Base-by-base conservation (phyloP, 2,329 filamentous ascomycete genomes). In the Fusarium sp. region DNA sequence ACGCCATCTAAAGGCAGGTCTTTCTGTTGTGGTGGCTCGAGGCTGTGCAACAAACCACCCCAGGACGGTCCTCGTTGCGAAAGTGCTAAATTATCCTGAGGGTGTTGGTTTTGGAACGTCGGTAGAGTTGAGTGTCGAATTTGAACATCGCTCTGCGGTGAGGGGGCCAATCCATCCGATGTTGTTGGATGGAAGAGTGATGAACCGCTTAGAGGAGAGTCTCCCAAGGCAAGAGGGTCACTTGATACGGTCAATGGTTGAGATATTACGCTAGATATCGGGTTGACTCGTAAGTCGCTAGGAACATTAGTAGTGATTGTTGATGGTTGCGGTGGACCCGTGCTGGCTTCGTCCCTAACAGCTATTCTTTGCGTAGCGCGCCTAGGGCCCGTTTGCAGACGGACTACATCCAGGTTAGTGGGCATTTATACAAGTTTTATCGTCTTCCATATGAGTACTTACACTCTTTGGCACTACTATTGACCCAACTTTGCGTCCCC, bases 381-480 rank as follows among this genome's bases (percentile, higher is more conserved):
- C 2, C 33, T 57, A 7, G 66, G 58, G 0, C 62, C 68, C 10
- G 68, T 73, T 17, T 73, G 71, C 1, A 73, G 55, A 2, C 71
- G 71, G 4, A 73, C 71, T 73, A 11, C 7, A 2, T 5, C 1
- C 0, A 7, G 2, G 15, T 2, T 1, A 26, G 22, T 20, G 1
- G 50, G n/a, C 15, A 28, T 6, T 7, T 8, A 7, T 7, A 24
- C 7, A 17, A 14, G 14, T 2, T 6, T 2, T 2, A 3, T 1
- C 5, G 28, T 31, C 10, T 31, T 10, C 28, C 13, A 2, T 1
- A 0, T 3, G 0, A 3, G 1, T 1, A 34, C 59, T 24, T 46
- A 66, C 63, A 73, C 34, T 73, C 71, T n/a, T 58, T 72, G 1
- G 66, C 71, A 42, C 28, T 73, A 7, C 71, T 72, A 8, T 58